Conservation (phyloP, 1,284 basidiomycete species). For the Hemileia vastatrix region DNA sequence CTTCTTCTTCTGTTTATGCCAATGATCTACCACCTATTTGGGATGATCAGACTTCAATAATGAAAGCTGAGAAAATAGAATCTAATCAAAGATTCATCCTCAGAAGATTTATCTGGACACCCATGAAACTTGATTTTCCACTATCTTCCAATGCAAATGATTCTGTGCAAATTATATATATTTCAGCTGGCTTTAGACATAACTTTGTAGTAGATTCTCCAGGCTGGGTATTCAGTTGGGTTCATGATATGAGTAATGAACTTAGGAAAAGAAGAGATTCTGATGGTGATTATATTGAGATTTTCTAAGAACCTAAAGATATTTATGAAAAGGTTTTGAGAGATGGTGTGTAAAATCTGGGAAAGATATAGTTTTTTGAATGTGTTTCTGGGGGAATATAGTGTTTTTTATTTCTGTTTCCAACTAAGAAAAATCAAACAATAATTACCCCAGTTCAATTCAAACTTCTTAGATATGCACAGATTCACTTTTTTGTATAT, state of each 20-base stretch:
- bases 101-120: conserved; percentile 21
- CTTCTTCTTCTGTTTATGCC: conserved; percentile 28
- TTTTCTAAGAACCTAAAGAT: conserved; percentile 4
- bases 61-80: conserved; percentile 36
- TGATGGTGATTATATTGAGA: conserved; percentile 17
- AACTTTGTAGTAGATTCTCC: conserved; percentile 68
- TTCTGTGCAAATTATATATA: conserved; percentile 55
- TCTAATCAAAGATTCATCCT: conserved; percentile 33
- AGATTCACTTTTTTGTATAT: no score
- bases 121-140: conserved; percentile 56
- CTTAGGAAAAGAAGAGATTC: conserved; percentile 14
- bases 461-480: no score
- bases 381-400: conserved; percentile 17
- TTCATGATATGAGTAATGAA: conserved; percentile 39
- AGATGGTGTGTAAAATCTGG: background rate
- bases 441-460: no score
- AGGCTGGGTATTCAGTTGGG: conserved; percentile 77
- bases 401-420: conserved; percentile 11
- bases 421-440: no score
- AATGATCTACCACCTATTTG: conserved; percentile 52
- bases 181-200: conserved; percentile 69
- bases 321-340: conserved; percentile 6
- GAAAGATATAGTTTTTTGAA: conserved; percentile 5
- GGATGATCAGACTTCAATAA: conserved; percentile 51
- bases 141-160: conserved; percentile 47